Percentiles rank a stretch among this genome's conserved stretches.
Evolutionary conservation across 2,329 filamentous ascomycete species (phyloP).

Genomic region (Curvularia eragrostidis): DNA sequence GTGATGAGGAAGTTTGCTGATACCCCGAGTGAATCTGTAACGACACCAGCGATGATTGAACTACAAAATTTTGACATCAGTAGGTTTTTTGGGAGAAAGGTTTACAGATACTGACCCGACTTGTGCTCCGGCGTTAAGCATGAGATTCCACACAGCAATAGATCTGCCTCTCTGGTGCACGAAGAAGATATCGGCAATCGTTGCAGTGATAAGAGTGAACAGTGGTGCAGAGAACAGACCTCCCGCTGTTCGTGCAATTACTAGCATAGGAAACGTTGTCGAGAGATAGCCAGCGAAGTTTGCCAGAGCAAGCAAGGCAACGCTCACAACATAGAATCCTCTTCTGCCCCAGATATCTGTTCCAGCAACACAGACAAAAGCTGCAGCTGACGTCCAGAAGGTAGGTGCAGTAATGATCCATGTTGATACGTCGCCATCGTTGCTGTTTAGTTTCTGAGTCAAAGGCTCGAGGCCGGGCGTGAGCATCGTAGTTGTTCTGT

Average conservation of each 20-base stretch:
- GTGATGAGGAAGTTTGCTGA: constrained; percentile 19
- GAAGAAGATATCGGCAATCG: constrained; percentile 24
- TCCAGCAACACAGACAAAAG: constrained; percentile 19
- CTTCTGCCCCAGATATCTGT: constrained; percentile 22
- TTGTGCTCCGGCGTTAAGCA: constrained; percentile 21
- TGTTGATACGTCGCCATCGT: constrained; percentile 16
- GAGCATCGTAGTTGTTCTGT: constrained; percentile 19
- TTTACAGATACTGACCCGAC: constrained; percentile 11
- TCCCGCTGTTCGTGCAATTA: constrained; percentile 16
- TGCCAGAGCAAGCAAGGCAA: constrained; percentile 16
- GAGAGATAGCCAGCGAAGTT: constrained; percentile 19
- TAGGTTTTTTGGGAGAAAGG: not conserved
- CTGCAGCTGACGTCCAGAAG: constrained; percentile 23
- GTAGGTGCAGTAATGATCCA: constrained; percentile 23
- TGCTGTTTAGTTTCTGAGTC: constrained; percentile 17
- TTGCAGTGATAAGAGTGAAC: constrained; percentile 21
- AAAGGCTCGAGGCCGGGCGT: constrained; percentile 20
- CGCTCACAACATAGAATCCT: constrained; percentile 17
- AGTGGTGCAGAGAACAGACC: constrained; percentile 21
- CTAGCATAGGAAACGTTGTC: constrained; percentile 17
- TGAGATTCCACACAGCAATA: constrained; percentile 23
- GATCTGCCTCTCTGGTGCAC: constrained; percentile 20
- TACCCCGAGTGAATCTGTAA: constrained; percentile 20
- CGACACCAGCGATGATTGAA: constrained; percentile 14
- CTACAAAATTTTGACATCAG: not conserved